Conservation (phyloP, 2,329 filamentous ascomycete species). For the Pseudogymnoascus sp. region DNA sequence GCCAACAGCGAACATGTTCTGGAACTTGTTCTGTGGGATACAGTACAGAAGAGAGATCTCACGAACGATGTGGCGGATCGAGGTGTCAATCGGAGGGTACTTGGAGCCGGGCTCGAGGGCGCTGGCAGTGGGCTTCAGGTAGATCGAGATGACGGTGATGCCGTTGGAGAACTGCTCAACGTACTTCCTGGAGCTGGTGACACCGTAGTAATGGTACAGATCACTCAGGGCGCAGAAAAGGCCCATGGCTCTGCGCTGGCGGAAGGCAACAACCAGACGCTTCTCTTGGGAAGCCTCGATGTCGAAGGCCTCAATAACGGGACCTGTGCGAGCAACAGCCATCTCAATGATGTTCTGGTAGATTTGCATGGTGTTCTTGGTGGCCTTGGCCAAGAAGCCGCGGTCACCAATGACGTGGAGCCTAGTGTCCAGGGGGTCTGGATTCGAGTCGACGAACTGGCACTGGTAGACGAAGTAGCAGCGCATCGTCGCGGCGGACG, state of each 20-base stretch:
- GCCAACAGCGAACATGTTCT: slow-evolving; percentile 77
- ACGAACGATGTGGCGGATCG: slow-evolving; percentile 98
- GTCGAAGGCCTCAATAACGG: slow-evolving; percentile 96
- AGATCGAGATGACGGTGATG: slow-evolving; percentile 93
- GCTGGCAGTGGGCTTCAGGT: slow-evolving; percentile 64
- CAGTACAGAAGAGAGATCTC: slow-evolving; percentile 96
- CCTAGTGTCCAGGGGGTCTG: slow-evolving; percentile 71
- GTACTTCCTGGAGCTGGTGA: slow-evolving; percentile 94
- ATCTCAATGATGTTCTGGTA: slow-evolving; percentile 90
- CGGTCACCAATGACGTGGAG: slow-evolving; percentile 88
- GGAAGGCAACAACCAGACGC: slow-evolving; percentile 89
- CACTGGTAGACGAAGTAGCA: slow-evolving; percentile 99
- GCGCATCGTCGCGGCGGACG: slow-evolving; percentile 74
- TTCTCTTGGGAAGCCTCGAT: slow-evolving; percentile 89
- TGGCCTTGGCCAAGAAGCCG: slow-evolving; percentile 92
- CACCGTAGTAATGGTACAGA: slow-evolving; percentile 96
- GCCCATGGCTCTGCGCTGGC: slow-evolving; percentile 82
- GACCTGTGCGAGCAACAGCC: slow-evolving; percentile 77
- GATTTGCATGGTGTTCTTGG: slow-evolving; percentile 87
- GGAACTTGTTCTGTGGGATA: slow-evolving; percentile 94
- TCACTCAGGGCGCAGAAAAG: slow-evolving; percentile 94
- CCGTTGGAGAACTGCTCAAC: slow-evolving; percentile 99
- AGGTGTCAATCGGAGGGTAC: slow-evolving; percentile 79
- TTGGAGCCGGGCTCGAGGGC: slow-evolving; percentile 48
- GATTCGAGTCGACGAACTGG: slow-evolving; percentile 72